phyloP scores from a whole-genome alignment of 2,329 filamentous ascomycete species.

The Herpomyces periplanetae region DNA sequence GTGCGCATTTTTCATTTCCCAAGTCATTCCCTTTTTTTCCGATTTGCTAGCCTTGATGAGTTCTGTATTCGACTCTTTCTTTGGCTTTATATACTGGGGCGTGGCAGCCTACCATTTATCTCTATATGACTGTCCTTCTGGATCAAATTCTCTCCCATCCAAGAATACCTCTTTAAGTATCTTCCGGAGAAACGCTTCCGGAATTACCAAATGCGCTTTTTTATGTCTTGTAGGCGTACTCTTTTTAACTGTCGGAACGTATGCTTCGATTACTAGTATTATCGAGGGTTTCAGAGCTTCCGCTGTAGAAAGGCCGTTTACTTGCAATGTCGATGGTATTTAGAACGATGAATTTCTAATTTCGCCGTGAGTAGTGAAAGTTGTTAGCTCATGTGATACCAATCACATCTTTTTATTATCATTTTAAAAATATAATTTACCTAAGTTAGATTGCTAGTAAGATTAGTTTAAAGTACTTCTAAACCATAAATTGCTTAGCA shows the following conservation, averaged over 20 bases:
- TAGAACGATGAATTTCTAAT: too few species aligned
- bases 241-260: constrained; percentile 46
- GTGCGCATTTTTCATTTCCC: constrained; percentile 62
- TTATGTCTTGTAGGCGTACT: constrained; percentile 38
- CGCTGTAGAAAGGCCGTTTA: constrained; percentile 28
- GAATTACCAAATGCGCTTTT: constrained; percentile 14
- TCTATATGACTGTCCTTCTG: background rate
- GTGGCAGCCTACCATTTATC: background rate
- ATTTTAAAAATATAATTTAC: too few species aligned
- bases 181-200: constrained; percentile 17
- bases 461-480: too few species aligned
- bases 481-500: too few species aligned
- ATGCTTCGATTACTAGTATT: constrained; percentile 26
- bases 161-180: constrained; percentile 40
- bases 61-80: constrained; percentile 70
- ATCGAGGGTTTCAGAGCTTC: constrained; percentile 25
- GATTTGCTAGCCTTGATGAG: constrained; percentile 28
- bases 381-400: too few species aligned
- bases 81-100: constrained; percentile 69
- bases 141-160: constrained; percentile 9
- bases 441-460: too few species aligned
- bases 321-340: constrained; percentile 27
- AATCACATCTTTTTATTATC: too few species aligned
- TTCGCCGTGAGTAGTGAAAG: too few species aligned
- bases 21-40: constrained; percentile 73